Evolutionary conservation across 441 rosid species (phyloP).

Genomic region (Macaranga tanarius): DNA sequence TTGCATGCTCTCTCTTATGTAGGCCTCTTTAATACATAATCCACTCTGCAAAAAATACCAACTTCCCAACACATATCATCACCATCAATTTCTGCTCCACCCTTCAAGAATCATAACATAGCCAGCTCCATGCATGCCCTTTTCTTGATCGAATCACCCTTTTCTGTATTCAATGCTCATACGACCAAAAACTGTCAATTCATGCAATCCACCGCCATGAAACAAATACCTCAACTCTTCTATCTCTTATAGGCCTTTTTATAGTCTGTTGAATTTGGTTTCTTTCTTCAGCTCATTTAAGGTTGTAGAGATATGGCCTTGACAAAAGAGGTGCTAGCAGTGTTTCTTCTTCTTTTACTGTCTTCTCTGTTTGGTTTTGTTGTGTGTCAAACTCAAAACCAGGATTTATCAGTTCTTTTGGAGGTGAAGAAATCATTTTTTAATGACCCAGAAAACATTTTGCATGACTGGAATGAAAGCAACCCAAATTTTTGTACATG

Average conservation of each 20-base stretch:
- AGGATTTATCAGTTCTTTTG: constrained; percentile 46
- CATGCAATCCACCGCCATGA: constrained; percentile 7
- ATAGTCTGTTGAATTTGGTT: background rate
- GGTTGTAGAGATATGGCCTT: constrained; percentile 16
- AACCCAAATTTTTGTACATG: constrained; percentile 60
- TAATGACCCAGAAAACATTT: constrained; percentile 32
- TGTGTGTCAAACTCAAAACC: constrained; percentile 26
- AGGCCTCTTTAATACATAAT: constrained; percentile 21
- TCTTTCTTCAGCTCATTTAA: background rate
- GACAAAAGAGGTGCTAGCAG: constrained; percentile 14
- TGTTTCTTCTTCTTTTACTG: constrained; percentile 26
- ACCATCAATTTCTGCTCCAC: constrained; percentile 12
- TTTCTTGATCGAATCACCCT: constrained; percentile 7
- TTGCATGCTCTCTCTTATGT: constrained; percentile 17
- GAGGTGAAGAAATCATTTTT: constrained; percentile 50
- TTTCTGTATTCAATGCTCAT: constrained; percentile 20
- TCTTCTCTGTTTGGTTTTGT: constrained; percentile 28
- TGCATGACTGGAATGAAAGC: constrained; percentile 53
- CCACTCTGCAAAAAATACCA: constrained; percentile 14
- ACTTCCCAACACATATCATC: constrained; percentile 17
- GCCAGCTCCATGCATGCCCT: constrained; percentile 7
- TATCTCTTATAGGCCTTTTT: background rate
- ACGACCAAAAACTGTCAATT: background rate
- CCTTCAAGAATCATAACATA: background rate
- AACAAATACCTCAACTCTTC: constrained; percentile 6